These are phyloP conservation scores for Platanus orientalis DNA, from an alignment of 164 flowering plant genomes.

Conservation along the genomic window DNA sequence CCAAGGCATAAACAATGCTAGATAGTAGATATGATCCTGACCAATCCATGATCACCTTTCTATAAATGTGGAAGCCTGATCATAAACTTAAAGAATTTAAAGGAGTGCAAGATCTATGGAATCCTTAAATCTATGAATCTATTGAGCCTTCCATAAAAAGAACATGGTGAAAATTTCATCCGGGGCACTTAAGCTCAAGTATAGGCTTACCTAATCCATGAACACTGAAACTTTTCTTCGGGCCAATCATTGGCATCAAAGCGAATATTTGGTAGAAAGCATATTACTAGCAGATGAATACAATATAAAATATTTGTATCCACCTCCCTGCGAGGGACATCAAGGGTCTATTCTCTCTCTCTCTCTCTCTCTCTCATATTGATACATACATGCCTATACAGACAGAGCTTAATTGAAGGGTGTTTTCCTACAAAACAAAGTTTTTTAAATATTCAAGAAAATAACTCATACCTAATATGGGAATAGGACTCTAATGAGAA, in stretches of 20 bases:
- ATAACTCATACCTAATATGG: constrained; percentile 17
- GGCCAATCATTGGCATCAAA: constrained; percentile 30
- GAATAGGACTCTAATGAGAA: constrained; percentile 12
- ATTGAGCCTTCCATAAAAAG: constrained; percentile 7
- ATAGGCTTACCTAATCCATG: constrained; percentile 27
- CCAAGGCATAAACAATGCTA: not conserved
- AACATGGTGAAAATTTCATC: not conserved
- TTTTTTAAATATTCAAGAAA: constrained; percentile 5
- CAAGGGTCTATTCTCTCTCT: too few relatives aligned
- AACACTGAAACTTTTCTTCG: constrained; percentile 12
- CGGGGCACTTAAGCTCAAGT: not conserved
- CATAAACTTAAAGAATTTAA: not conserved
- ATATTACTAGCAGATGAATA: constrained; percentile 14
- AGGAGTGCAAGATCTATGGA: not conserved
- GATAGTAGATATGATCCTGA: not conserved
- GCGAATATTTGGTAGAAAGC: constrained; percentile 26
- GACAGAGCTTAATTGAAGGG: too few relatives aligned
- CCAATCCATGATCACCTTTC: not conserved
- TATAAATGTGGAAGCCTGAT: not conserved
- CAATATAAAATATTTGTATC: constrained; percentile 20
- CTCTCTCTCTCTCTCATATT: too few relatives aligned
- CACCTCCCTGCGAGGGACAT: too few relatives aligned
- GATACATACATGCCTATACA: too few relatives aligned
- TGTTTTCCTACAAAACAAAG: not conserved
- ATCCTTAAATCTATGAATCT: constrained; percentile 2